Evolutionary conservation across 2,329 filamentous ascomycete species (phyloP).

Genomic region (Madurella mycetomatis): DNA sequence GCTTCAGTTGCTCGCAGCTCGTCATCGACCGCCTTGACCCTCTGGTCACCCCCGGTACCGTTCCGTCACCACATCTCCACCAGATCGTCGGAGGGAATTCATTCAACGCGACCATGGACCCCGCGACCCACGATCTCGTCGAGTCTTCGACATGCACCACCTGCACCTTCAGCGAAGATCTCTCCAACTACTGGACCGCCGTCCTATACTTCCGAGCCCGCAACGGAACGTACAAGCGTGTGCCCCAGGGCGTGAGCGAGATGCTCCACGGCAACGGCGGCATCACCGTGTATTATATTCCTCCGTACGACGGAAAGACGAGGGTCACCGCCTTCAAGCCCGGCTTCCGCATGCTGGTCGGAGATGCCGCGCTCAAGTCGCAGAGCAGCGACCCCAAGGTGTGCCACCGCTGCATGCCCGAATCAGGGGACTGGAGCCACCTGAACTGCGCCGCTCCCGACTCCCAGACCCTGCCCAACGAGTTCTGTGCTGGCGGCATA

Average conservation of each 20-base stretch:
- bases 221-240: constrained; percentile 21
- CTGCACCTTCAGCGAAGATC: constrained; percentile 23
- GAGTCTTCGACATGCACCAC: constrained; percentile 17
- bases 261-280: constrained; percentile 17
- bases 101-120: constrained; percentile 23
- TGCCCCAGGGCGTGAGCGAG: constrained; percentile 8
- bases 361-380: constrained; percentile 26
- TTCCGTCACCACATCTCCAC: constrained; percentile 21
- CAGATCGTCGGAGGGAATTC: constrained; percentile 24
- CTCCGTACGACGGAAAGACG: constrained; percentile 23
- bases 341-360: constrained; percentile 30
- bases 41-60: constrained; percentile 17
- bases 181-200: constrained; percentile 26
- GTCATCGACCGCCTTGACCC: constrained; percentile 28
- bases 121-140: constrained; percentile 14
- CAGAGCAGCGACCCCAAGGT: constrained; percentile 30
- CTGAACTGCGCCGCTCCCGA: constrained; percentile 32
- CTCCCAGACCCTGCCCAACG: constrained; percentile 27
- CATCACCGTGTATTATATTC: constrained; percentile 24
- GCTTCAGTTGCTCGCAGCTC: constrained; percentile 27
- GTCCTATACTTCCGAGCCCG: constrained; percentile 22
- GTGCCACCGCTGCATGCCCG: constrained; percentile 31
- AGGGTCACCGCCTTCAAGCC: constrained; percentile 39
- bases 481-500: constrained; percentile 12
- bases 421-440: constrained; percentile 21